These are phyloP conservation scores for Eimeria acervulina DNA, from an alignment of 169 alveolate species.

Conservation along the genomic window DNA sequence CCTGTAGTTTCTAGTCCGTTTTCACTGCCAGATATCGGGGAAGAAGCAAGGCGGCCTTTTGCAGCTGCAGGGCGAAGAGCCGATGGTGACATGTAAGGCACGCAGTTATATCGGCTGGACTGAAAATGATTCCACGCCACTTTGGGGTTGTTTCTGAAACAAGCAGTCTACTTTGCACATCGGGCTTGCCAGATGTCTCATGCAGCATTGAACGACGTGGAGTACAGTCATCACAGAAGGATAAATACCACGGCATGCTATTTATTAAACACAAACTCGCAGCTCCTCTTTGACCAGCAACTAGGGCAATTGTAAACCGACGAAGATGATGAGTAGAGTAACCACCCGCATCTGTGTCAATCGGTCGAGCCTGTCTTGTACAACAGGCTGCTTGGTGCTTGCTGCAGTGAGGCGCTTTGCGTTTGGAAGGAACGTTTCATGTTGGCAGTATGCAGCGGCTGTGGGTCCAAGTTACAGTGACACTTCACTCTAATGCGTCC, in stretches of 20 bases:
- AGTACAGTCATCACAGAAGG: background rate
- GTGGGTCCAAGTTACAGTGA: background rate
- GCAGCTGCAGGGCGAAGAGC: background rate
- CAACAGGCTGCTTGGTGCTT: background rate
- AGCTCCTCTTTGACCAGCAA: background rate
- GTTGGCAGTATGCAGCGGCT: background rate
- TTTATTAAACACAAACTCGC: background rate
- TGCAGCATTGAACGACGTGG: background rate
- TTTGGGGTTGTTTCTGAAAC: background rate
- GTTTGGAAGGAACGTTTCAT: background rate
- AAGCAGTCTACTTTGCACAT: background rate
- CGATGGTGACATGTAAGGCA: background rate
- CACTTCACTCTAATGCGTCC: background rate
- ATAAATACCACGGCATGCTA: background rate
- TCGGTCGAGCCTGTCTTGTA: background rate
- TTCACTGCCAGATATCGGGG: slow-evolving; percentile 25
- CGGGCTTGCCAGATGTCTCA: background rate
- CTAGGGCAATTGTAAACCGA: background rate
- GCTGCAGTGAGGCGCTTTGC: background rate
- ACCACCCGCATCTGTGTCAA: background rate
- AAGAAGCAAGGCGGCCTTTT: slow-evolving; percentile 1
- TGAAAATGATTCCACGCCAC: background rate
- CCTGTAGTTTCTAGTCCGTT: background rate
- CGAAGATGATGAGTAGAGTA: background rate
- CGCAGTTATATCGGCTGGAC: background rate